Evolutionary conservation across 2,329 filamentous ascomycete species (phyloP), one percentile per base, ranked within the genome.

Genomic region (Didymella pinodella): DNA sequence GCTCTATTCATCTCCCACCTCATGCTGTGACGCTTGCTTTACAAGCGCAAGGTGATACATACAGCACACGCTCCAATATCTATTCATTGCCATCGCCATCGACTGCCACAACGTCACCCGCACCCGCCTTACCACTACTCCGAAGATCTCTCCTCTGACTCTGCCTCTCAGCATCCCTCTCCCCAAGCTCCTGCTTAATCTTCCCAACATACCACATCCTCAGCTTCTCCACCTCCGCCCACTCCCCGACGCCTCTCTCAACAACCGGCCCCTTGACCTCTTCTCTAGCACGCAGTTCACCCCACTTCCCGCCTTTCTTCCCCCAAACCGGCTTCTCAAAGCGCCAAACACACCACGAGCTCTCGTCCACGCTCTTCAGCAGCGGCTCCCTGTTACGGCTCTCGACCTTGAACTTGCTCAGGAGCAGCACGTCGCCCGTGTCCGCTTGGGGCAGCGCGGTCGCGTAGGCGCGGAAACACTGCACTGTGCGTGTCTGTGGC

Each of bases 341-440:
- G 4, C 78, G 69, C 79, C 81, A 83, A 2, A 82, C 81, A 56
- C 79, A 81, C 81, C 81, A 84, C 2, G 72, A 74, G 52, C 78
- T 80, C 47, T 77, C 75, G 6, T 81, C 80, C 1, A 68, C 72
- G 32, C 78, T 81, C 8, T 78, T 50, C 8, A 84, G 48, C 44
- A 53, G 59, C 16, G 64, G 70, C 67, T 48, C 71, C n/a, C 71
- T 65, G 47, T 79, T 78, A 16, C 73, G 60, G 14, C 73, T 78
- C 65, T 76, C 78, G n/a, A 83, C 81, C 0, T 51, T 59, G 46
- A 83, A 82, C 0, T 65, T 69, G 4, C 81, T 72, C 3, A 83
- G 68, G 25, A 84, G 60, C 0, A 84, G 66, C 0, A 82, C 74
- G 41, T 83, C 82, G 25, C 82, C 82, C 0, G 62, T 55, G 0